A percentile compares a stretch with the other conserved stretches of the same genome.
Evolutionary conservation across 2,329 filamentous ascomycete species (phyloP).

Genomic region (Orbilia oligospora): DNA sequence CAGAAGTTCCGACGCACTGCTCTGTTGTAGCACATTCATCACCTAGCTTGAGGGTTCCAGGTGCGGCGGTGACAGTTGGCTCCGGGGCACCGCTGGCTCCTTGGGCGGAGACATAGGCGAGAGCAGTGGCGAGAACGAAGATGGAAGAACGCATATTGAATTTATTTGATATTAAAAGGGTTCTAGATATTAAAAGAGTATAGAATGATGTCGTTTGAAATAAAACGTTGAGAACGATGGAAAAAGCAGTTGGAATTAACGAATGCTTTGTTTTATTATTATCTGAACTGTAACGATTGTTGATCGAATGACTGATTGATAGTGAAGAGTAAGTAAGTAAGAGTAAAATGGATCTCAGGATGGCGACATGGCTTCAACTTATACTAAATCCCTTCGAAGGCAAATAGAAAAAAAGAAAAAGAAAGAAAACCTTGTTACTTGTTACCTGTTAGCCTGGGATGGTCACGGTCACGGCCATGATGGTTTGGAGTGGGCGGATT

Average conservation of each 20-base stretch:
- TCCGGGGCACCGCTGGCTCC: conserved; percentile 12
- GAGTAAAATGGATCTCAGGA: conserved; percentile 11
- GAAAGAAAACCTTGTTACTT: conserved; percentile 19
- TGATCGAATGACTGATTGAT: not conserved
- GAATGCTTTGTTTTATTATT: conserved; percentile 22
- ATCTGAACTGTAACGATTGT: conserved; percentile 16
- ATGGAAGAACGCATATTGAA: conserved; percentile 42
- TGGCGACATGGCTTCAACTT: conserved; percentile 38
- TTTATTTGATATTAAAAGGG: conserved; percentile 20
- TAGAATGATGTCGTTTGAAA: conserved; percentile 2
- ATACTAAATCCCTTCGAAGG: conserved; percentile 25
- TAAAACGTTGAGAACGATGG: conserved; percentile 33
- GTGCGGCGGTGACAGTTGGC: conserved; percentile 27
- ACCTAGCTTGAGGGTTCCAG: conserved; percentile 28
- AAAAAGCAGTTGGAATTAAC: conserved; percentile 45
- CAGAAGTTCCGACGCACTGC: conserved; percentile 21
- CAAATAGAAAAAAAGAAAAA: not conserved
- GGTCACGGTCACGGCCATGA: not conserved
- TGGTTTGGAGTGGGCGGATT: conserved; percentile 32
- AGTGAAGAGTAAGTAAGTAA: conserved; percentile 15
- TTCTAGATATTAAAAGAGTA: conserved; percentile 4
- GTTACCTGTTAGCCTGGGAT: no score
- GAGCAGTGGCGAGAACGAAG: conserved; percentile 27
- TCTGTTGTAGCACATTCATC: conserved; percentile 28
- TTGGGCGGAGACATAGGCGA: conserved; percentile 48